Conservation (phyloP, 2,329 filamentous ascomycete species). For the Penicillium fuscoglaucum region DNA sequence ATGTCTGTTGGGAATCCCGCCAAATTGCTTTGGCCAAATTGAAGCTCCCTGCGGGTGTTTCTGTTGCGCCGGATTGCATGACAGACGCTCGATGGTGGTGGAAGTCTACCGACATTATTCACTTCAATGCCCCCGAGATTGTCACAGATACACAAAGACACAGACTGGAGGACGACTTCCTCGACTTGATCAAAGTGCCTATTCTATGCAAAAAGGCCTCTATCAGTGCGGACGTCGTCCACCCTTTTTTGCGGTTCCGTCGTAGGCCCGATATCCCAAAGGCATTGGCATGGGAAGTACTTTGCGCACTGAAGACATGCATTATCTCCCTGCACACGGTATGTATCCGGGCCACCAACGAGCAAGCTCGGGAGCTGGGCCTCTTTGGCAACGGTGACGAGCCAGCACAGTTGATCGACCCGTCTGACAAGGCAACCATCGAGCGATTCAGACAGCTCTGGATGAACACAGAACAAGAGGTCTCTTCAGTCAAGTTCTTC, state of each 20-base stretch:
- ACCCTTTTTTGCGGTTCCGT: conserved; percentile 7
- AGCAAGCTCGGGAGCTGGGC: background rate
- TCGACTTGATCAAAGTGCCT: background rate
- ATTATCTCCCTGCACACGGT: background rate
- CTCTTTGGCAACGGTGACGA: conserved; percentile 6
- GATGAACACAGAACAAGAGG: background rate
- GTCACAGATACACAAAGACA: background rate
- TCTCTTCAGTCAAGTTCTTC: background rate
- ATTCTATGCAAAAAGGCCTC: background rate
- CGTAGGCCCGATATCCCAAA: background rate
- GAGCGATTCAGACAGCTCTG: background rate
- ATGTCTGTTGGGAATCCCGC: conserved; percentile 4
- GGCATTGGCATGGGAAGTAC: background rate
- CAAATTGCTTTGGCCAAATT: background rate
- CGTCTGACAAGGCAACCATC: background rate
- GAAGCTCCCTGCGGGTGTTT: background rate
- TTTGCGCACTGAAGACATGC: background rate
- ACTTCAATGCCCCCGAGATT: background rate
- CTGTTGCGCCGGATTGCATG: background rate
- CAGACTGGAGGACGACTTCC: background rate
- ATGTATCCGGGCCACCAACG: background rate
- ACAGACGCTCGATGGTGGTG: background rate
- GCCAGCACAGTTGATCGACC: conserved; percentile 2
- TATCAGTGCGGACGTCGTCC: conserved; percentile 3
- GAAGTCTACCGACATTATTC: background rate